Evolutionary conservation across 108 stramenopile genomes (phyloP), one percentile per base, ranked within the genome.

Genomic region (Discostella pseudostelligera): DNA sequence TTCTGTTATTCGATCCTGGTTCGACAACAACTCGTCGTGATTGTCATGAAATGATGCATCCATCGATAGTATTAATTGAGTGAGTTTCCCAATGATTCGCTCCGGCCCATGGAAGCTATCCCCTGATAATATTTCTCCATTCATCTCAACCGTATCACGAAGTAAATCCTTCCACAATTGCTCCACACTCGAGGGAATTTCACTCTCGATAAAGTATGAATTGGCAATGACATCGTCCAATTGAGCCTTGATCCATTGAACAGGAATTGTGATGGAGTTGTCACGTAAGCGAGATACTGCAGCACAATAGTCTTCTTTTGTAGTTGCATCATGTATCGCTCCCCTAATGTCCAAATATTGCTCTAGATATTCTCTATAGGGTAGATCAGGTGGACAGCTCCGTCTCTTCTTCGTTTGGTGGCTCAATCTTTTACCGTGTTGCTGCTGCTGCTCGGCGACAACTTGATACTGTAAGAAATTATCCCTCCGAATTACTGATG

Each of bases 101-200:
- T 93, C 92, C 0, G 89, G 84, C 12, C 84, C 92, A 59, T 86
- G 85, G 13, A 85, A 83, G 40, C 65, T 70, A 26, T 84, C 83
- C 13, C 92, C 92, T 17, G 54, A 22, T 32, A 83, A 78, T 6
- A 90, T 35, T 21, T 84, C 69, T 22, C 80, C 82, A 66, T 93
- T 90, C 35, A 93, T 90, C 53, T 69, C 59, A n/a, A 93, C 75
- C 11, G 88, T 71, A 55, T 93, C 91, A 21, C 91, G 82, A 39
- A 66, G 66, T 56, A 89, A 69, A 79, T 93, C 91, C 55, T 80
- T 86, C 87, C 88, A 89, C 14, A 93, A 40, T 55, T 93, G 91
- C 3, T 87, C 85, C 0, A 93, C 74, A 12, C 75, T 69, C 10
- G 74, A 62, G 20, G 74, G 50, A 3, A 86, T 47, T 46, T 65